A percentile compares a stretch with the other conserved stretches of the same genome.
Evolutionary conservation across 2,329 filamentous ascomycete genomes (phyloP).

Genomic region (Aspergillus uvarum): DNA sequence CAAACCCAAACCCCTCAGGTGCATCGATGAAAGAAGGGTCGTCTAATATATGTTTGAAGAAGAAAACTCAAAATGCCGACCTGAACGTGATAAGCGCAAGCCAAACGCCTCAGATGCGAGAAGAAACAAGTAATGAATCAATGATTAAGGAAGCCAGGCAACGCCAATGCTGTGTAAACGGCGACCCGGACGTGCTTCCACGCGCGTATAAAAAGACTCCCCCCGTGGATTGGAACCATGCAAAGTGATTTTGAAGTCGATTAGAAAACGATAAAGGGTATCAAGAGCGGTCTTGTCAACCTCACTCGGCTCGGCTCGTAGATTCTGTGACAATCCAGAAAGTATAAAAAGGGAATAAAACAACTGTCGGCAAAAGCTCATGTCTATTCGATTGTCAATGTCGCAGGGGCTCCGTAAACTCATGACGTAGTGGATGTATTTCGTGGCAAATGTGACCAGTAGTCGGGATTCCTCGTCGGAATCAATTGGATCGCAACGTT

Average conservation of each 20-base stretch:
- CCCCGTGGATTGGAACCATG: constrained; percentile 11
- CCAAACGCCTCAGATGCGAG: constrained; percentile 23
- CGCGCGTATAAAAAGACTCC: background rate
- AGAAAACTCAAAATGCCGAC: background rate
- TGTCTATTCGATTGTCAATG: constrained; percentile 12
- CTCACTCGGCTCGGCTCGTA: constrained; percentile 20
- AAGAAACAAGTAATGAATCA: background rate
- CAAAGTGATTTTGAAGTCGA: constrained; percentile 15
- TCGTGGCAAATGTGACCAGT: constrained; percentile 7
- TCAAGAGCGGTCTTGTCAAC: constrained; percentile 28
- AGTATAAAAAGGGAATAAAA: constrained; percentile 13
- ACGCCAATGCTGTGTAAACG: background rate
- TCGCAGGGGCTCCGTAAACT: constrained; percentile 14
- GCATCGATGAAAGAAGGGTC: constrained; percentile 9
- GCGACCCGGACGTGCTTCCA: constrained; percentile 4
- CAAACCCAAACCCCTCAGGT: constrained; percentile 17
- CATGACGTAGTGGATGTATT: constrained; percentile 15
- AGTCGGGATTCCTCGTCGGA: background rate
- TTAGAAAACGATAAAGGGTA: constrained; percentile 30
- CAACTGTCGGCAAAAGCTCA: constrained; percentile 14
- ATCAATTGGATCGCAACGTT: background rate
- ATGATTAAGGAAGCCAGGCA: background rate
- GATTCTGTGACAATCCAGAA: constrained; percentile 15
- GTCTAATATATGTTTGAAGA: constrained; percentile 4
- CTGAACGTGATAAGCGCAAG: constrained; percentile 2